Evolutionary conservation across 768 basidiomycete genomes (phyloP), one percentile per base, ranked within the genome.

Genomic region (Suillus americanus): DNA sequence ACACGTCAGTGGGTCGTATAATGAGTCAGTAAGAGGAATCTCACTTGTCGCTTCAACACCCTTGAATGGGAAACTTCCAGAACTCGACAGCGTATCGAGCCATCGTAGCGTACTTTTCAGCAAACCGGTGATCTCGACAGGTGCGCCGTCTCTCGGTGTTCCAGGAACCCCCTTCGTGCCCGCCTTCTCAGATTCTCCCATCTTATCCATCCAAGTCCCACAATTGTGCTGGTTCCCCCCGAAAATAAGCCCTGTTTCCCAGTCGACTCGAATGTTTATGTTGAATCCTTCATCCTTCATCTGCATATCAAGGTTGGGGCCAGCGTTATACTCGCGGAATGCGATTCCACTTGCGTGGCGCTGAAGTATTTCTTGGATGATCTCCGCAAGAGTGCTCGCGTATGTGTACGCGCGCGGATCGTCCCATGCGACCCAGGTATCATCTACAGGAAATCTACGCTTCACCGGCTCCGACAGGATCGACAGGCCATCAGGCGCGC

Each of bases 191-290:
- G 92, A 95, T 73, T 97, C 95, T 51, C 97, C 97, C 94, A 96
- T 96, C 84, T 97, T 97, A 80, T 97, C 95, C 95, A 95, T 95
- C 95, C 95, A 97, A 1, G 95, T 96, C 13, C 95, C 95, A 73
- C 95, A 96, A 70, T 97, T 97, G 71, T 83, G 77, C 62, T 79
- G 78, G 75, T 88, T 99, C 9, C 97, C 97, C 33, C 97, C 97
- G 65, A 87, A 82, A 68, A 97, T 86, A 65, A 99, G 75, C 2
- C 97, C 97, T 1, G 94, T 98, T 68, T 84, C 81, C 97, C 97
- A 99, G 75, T 99, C 95, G n/a, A 98, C 95, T 30, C 86, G 78
- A 67, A 99, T 91, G 71, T 94, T 86, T 71, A 99, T 94, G 75
- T 97, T 85, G 79, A 99, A 99, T 1, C 97, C 97, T 65, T 87